These are phyloP conservation scores for Leccinum proximum DNA, from an alignment of 1,284 basidiomycete genomes.

Conservation along the genomic window DNA sequence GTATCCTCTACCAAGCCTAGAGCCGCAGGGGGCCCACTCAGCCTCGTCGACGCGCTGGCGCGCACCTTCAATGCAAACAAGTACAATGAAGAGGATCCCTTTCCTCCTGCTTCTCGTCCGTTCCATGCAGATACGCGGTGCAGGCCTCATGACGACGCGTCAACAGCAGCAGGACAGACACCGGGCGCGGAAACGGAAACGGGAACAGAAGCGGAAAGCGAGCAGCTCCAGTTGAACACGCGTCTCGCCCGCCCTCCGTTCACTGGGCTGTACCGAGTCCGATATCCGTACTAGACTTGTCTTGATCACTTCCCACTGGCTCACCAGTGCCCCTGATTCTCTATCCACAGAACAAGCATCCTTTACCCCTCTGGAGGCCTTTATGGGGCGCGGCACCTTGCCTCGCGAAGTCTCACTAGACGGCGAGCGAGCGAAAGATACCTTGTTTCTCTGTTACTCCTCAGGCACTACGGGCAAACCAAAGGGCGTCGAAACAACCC, in stretches of 20 bases:
- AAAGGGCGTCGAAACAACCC: constrained; percentile 65
- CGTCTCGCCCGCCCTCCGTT: constrained; percentile 35
- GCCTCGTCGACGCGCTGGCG: constrained; percentile 25
- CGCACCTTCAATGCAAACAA: constrained; percentile 29
- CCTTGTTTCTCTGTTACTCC: constrained; percentile 62
- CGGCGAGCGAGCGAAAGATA: constrained; percentile 45
- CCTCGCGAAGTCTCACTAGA: constrained; percentile 48
- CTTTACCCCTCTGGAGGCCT: constrained; percentile 37
- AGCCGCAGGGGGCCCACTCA: constrained; percentile 4
- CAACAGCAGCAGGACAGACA: constrained; percentile 11
- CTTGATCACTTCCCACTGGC: constrained; percentile 37
- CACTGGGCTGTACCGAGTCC: constrained; percentile 34
- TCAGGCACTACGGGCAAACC: constrained; percentile 65
- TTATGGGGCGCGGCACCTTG: constrained; percentile 45
- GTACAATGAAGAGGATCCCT: constrained; percentile 1
- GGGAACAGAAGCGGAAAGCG: constrained; percentile 21
- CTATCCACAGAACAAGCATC: constrained; percentile 17
- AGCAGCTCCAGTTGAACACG: constrained; percentile 11
- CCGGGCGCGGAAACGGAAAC: constrained; percentile 17
- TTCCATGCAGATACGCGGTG: not conserved
- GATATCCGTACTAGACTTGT: constrained; percentile 47
- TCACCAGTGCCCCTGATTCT: constrained; percentile 40
- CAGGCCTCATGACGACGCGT: not conserved
- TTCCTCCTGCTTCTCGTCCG: not conserved
- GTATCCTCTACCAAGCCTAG: not conserved